A percentile compares a stretch with the other conserved stretches of the same genome.
Evolutionary conservation across 1,284 basidiomycete genomes (phyloP).

Genomic region (Chalciporus sp.): DNA sequence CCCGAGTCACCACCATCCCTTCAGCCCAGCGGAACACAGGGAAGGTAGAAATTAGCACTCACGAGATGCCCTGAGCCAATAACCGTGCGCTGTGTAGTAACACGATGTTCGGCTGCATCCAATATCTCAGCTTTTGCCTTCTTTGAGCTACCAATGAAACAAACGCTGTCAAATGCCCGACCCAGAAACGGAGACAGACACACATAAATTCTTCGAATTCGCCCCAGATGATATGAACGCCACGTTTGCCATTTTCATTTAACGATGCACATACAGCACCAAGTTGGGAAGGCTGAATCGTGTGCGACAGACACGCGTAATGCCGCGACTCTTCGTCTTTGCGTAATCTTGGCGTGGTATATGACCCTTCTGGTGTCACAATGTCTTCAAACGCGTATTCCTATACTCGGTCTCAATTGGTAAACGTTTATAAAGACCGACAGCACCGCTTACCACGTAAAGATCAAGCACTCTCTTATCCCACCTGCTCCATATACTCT

Average conservation of each 20-base stretch:
- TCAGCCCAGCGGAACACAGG: background rate
- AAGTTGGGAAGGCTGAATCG: slow-evolving; percentile 29
- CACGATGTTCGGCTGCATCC: slow-evolving; percentile 25
- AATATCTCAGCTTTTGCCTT: slow-evolving; percentile 31
- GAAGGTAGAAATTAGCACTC: background rate
- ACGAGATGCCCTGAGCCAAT: slow-evolving; percentile 35
- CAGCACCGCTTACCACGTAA: slow-evolving; percentile 22
- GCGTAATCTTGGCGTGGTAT: slow-evolving; percentile 26
- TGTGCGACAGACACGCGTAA: slow-evolving; percentile 32
- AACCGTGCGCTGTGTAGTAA: slow-evolving; percentile 26
- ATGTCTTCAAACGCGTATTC: slow-evolving; percentile 30
- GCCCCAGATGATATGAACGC: slow-evolving; percentile 33
- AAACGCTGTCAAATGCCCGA: background rate
- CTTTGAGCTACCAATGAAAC: slow-evolving; percentile 20
- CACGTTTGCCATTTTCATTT: slow-evolving; percentile 12
- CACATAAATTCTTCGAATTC: slow-evolving; percentile 37
- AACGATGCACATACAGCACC: slow-evolving; percentile 20
- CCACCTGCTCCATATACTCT: slow-evolving; percentile 30
- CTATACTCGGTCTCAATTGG: slow-evolving; percentile 6
- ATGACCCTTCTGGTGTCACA: slow-evolving; percentile 1
- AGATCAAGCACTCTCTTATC: slow-evolving; percentile 27
- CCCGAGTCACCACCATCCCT: background rate
- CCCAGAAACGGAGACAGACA: slow-evolving; percentile 3
- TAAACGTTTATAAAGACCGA: background rate
- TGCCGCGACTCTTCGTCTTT: slow-evolving; percentile 35